phyloP scores from a whole-genome alignment of 306 rosid genomes.

The cucumber (Cucumis sativus) region Cucumber_9930_V3 NC_026658.2:24196501-24197000 shows the following conservation, averaged over 20 bases:
- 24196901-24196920: background rate
- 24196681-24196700: too few species aligned
- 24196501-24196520: too few species aligned
- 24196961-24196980: conserved; percentile 3
- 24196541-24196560: too few species aligned
- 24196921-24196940: background rate
- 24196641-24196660: too few species aligned
- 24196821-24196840: background rate
- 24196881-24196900: background rate
- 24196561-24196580: too few species aligned
- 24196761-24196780: background rate
- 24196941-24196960: background rate
- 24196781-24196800: background rate
- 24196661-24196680: too few species aligned
- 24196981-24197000: conserved; percentile 6
- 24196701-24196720: too few species aligned
- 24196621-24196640: too few species aligned
- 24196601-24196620: too few species aligned
- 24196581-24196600: too few species aligned
- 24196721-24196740: background rate
- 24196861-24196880: background rate
- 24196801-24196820: background rate
- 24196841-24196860: background rate
- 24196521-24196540: too few species aligned
- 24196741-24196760: background rate